Conservation (phyloP, 192 early-diverging fungal species). For the Tieghemiomyces parasiticus region DNA sequence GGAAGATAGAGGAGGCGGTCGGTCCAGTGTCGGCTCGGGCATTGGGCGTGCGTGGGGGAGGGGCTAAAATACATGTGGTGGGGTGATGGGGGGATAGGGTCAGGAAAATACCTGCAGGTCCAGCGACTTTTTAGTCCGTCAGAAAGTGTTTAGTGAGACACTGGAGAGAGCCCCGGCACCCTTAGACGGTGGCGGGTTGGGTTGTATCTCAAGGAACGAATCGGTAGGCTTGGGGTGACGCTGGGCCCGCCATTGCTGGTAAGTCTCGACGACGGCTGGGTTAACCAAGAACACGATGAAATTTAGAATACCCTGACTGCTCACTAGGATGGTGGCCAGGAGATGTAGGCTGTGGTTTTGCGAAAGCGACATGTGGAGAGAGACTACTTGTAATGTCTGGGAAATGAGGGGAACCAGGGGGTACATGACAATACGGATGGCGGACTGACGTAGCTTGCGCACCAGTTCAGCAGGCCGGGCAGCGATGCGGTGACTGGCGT, state of each 20-base stretch:
- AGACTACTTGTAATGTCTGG: conserved; percentile 9
- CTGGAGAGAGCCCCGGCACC: too few species aligned
- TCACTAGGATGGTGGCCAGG: conserved; percentile 7
- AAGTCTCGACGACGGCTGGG: conserved; percentile 2
- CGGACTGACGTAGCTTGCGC: conserved; percentile 6
- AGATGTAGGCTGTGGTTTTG: conserved; percentile 2
- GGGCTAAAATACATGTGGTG: too few species aligned
- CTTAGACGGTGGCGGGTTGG: too few species aligned
- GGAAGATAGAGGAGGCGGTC: too few species aligned
- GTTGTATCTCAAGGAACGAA: too few species aligned
- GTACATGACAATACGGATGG: conserved; percentile 9
- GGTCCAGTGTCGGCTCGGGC: too few species aligned
- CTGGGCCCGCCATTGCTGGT: neutral
- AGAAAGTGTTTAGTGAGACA: too few species aligned
- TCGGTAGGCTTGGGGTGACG: neutral
- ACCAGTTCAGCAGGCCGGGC: conserved; percentile 3
- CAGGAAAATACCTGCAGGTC: too few species aligned
- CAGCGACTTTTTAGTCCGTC: too few species aligned
- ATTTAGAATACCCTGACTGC: conserved; percentile 10
- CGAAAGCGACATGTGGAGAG: neutral
- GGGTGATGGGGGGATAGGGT: too few species aligned
- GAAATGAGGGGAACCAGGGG: conserved; percentile 4
- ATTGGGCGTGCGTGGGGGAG: too few species aligned
- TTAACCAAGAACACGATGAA: conserved; percentile 9
- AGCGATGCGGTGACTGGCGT: neutral